phyloP scores from a whole-genome alignment of 306 rosid species.

The Hylodesmum podocarpum region DNA sequence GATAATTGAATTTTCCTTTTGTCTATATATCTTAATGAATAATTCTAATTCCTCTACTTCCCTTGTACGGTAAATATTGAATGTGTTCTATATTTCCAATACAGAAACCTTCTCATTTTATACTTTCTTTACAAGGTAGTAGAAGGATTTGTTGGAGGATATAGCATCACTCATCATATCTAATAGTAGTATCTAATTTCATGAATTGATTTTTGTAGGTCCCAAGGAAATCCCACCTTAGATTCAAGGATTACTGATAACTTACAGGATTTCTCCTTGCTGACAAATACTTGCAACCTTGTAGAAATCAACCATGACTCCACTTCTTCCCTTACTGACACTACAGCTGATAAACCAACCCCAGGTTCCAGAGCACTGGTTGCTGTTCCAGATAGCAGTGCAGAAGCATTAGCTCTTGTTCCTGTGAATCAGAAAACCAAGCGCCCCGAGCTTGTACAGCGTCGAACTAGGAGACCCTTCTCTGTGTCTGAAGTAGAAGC shows the following conservation, averaged over 20 bases:
- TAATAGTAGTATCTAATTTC: constrained; percentile 30
- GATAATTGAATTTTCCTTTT: neutral
- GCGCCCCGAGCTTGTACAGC: constrained; percentile 79
- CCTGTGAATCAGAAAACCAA: constrained; percentile 63
- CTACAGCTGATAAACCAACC: constrained; percentile 40
- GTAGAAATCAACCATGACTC: constrained; percentile 50
- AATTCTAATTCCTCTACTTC: neutral
- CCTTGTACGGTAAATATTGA: neutral
- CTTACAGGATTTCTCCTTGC: constrained; percentile 43
- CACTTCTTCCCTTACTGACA: constrained; percentile 52
- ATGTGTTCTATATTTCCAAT: neutral
- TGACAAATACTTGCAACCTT: constrained; percentile 40
- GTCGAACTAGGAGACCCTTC: constrained; percentile 92
- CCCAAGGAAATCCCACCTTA: constrained; percentile 45
- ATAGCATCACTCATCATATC: neutral
- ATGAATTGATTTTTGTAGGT: constrained; percentile 50
- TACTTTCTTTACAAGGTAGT: neutral
- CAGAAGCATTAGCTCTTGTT: constrained; percentile 61
- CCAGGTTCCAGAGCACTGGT: constrained; percentile 65
- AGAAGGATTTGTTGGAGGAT: neutral
- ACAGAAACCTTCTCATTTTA: neutral
- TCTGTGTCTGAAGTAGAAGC: constrained; percentile 95
- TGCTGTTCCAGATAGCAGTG: constrained; percentile 49
- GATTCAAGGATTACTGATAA: constrained; percentile 49
- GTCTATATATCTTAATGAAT: neutral